Evolutionary conservation across 768 basidiomycete species (phyloP).

Genomic region (Lactarius psammicola): DNA sequence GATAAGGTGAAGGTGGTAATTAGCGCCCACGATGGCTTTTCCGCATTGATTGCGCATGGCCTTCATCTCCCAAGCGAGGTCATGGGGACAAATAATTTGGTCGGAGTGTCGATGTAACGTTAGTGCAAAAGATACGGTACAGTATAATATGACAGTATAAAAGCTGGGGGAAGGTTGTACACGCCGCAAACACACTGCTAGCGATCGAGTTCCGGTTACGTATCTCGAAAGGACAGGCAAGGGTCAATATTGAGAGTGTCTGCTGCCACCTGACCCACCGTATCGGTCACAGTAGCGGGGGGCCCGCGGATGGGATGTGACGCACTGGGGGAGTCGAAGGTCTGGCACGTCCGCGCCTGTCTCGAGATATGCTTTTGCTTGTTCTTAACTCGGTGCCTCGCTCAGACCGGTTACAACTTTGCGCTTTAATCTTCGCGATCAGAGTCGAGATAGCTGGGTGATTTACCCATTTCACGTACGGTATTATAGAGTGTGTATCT

Average conservation of each 20-base stretch:
- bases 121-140: neutral
- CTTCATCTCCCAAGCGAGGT: neutral
- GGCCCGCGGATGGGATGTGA: neutral
- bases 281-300: neutral
- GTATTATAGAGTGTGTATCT: too few species aligned
- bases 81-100: neutral
- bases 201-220: neutral
- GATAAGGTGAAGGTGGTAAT: neutral
- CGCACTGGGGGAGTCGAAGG: neutral
- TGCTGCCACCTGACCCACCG: neutral
- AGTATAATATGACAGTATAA: neutral
- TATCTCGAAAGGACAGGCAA: neutral
- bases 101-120: neutral
- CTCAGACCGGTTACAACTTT: neutral
- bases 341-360: neutral
- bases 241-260: neutral
- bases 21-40: neutral
- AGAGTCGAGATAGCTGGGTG: too few species aligned
- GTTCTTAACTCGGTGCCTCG: neutral
- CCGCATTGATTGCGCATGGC: neutral
- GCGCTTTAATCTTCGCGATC: too few species aligned
- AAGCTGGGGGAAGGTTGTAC: neutral
- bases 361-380: neutral
- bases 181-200: neutral
- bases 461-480: too few species aligned